Conservation (phyloP, 106 monocot species). For the Iris macrosiphon region DNA sequence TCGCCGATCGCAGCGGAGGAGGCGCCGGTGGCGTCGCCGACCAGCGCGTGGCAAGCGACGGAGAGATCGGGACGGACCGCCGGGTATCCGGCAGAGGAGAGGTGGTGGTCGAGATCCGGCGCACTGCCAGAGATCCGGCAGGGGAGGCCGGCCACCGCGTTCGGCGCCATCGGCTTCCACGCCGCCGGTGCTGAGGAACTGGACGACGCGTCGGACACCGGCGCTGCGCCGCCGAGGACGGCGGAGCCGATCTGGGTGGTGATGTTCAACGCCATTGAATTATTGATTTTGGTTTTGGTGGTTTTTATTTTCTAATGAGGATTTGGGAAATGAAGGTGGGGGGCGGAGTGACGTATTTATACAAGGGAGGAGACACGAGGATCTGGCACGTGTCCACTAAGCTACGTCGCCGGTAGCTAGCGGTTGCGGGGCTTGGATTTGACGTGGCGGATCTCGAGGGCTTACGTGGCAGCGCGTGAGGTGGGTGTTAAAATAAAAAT, state of each 20-base stretch:
- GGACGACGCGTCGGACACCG: too few species aligned
- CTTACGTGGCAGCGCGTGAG: too few species aligned
- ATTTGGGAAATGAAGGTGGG: too few species aligned
- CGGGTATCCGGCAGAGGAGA: constrained; percentile 26
- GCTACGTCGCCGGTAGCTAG: too few species aligned
- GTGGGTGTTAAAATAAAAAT: too few species aligned
- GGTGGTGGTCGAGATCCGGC: too few species aligned
- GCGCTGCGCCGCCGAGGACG: constrained; percentile 15
- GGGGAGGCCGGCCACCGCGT: constrained; percentile 13
- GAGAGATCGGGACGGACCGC: constrained; percentile 10
- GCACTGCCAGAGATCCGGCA: too few species aligned
- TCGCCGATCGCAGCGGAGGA: background rate
- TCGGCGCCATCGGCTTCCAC: constrained; percentile 13
- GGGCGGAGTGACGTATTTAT: too few species aligned
- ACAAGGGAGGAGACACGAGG: too few species aligned
- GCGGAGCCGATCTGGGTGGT: constrained; percentile 29
- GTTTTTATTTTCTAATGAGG: too few species aligned
- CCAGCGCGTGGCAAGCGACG: constrained; percentile 41
- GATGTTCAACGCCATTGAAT: constrained; percentile 31
- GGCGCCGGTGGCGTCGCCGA: constrained; percentile 8
- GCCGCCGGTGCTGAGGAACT: background rate
- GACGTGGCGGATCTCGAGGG: constrained; percentile 28
- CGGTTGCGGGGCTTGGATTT: background rate
- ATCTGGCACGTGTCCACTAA: too few species aligned
- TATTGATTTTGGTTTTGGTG: too few species aligned